Evolutionary conservation across 148 eudicot species (phyloP).

Genomic region (Polygonum maritimum): DNA sequence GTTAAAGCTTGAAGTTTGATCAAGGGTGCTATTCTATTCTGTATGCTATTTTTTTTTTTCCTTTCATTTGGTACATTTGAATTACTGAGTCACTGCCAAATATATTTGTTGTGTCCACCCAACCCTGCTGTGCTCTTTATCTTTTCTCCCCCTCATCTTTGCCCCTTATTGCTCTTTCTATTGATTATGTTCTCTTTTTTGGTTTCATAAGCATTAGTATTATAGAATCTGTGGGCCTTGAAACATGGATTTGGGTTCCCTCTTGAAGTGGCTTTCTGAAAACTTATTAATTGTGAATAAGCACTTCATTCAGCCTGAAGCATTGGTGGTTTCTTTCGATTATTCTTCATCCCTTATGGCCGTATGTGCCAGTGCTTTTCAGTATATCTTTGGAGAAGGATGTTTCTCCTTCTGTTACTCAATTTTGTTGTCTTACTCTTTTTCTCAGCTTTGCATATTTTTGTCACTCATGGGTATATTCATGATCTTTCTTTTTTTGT

Average conservation of each 20-base stretch:
- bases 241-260: not conserved
- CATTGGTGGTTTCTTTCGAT: not conserved
- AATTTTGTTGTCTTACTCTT: not conserved
- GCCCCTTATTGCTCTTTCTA: not conserved
- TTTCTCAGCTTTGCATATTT: conserved; percentile 6
- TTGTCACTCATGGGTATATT: not conserved
- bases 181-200: not conserved
- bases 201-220: not conserved
- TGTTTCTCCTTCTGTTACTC: not conserved
- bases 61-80: not conserved
- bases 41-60: not conserved
- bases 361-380: not conserved
- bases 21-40: not conserved
- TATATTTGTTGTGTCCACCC: not conserved
- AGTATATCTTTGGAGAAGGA: not conserved
- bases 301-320: not conserved
- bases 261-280: not conserved
- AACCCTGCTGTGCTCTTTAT: not conserved
- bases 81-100: not conserved
- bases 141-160: not conserved
- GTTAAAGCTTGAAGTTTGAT: not conserved
- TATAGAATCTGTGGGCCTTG: not conserved
- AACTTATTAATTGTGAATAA: not conserved
- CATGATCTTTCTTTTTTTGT: not conserved
- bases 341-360: not conserved